Evolutionary conservation across 306 rosid species (phyloP), one percentile per base, ranked within the genome.

Genomic region (Vigna unguiculata): DNA sequence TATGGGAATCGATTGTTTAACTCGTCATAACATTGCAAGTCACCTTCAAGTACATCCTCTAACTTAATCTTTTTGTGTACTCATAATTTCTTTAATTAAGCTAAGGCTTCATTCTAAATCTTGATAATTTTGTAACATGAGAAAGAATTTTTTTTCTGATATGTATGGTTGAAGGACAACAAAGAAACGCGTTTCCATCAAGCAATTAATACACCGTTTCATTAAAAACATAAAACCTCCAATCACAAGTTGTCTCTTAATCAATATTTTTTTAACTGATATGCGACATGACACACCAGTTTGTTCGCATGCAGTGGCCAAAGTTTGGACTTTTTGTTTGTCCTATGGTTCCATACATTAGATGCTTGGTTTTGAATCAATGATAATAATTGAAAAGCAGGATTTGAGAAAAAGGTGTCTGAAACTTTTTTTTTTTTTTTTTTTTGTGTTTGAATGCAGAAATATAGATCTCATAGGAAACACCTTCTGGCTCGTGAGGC

Each of bases 11-110:
- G 89, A 87, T 55, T 87, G 97, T 86, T 97, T 95, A 85, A 95
- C 97, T 82, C 98, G 98, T 57, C 98, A 95, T 80, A 95, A 95
- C 84, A 91, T 95, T 54, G 98, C 98, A 4, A 95, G 98, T 79
- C 98, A 92, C 81, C 98, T 95, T 54, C 98, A 95, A 80, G 98
- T 92, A 89, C 10, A 0, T 28, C 30, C 12, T 66, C 21, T 28
- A 53, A 8, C 74, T 38, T 55, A 1, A 53, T 45, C 10, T 40
- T 40, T 6, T 22, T 25, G 0, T 17, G 9, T 8, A 12, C 14
- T 20, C 0, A 7, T 60, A 4, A 0, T 6, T 74, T 61, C 48
- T 47, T 9, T 57, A 57, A 25, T 52, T 45, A 2, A 59, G 10
- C 12, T 4, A 46, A 74, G 19, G 28, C 5, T 22, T 53, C 4